Evolutionary conservation across 108 stramenopile genomes (phyloP).

Genomic region (Seminavis robusta): DNA sequence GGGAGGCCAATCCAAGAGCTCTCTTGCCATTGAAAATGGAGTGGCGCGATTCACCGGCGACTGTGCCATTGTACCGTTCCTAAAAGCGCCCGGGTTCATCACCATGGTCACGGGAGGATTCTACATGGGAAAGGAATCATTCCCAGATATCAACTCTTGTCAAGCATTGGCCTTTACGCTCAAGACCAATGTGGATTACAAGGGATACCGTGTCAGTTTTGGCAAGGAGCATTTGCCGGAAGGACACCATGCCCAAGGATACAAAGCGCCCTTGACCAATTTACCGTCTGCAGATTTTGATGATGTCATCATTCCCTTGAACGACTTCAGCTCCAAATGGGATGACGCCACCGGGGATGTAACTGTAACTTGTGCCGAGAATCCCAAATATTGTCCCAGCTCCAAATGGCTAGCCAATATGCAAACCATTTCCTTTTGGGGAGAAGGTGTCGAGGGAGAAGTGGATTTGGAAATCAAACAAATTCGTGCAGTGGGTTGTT

Average conservation of each 20-base stretch:
- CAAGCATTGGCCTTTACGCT: background rate
- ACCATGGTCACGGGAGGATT: background rate
- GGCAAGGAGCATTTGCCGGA: slow-evolving; percentile 1
- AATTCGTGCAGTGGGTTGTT: slow-evolving; percentile 5
- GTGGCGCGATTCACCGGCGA: too few relatives aligned
- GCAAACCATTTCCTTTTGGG: slow-evolving; percentile 13
- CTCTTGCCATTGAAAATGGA: too few relatives aligned
- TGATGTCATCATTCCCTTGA: background rate
- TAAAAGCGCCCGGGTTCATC: slow-evolving; percentile 6
- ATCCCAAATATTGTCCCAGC: background rate
- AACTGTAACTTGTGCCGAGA: slow-evolving; percentile 2
- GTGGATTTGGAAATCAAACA: background rate
- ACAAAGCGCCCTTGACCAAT: background rate
- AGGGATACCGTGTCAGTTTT: slow-evolving; percentile 4
- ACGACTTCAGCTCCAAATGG: background rate
- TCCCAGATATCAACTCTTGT: slow-evolving; percentile 4
- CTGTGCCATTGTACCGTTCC: too few relatives aligned
- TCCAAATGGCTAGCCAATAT: background rate
- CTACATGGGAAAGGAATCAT: background rate
- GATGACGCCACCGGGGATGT: slow-evolving; percentile 5
- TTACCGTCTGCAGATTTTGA: slow-evolving; percentile 1
- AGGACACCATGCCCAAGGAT: background rate
- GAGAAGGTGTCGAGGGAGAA: slow-evolving; percentile 7
- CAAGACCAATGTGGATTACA: background rate
- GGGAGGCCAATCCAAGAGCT: too few relatives aligned